phyloP scores from a whole-genome alignment of 768 basidiomycete species.

The Agrocybe praecox region DNA sequence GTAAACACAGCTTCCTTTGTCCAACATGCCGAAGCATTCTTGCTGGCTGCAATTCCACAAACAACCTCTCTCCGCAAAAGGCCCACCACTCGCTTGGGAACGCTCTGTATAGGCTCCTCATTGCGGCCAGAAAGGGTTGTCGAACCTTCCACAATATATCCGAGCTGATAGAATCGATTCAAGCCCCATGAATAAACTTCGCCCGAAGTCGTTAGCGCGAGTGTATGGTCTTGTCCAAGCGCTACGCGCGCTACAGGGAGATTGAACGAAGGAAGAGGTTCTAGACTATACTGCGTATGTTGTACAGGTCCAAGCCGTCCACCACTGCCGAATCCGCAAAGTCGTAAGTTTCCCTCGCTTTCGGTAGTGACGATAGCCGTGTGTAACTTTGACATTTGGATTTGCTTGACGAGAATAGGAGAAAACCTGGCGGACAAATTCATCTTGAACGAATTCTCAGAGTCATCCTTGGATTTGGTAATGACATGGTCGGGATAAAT shows the following conservation, averaged over 20 bases:
- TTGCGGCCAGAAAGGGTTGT: slow-evolving; percentile 36
- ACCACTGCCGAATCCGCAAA: slow-evolving; percentile 90
- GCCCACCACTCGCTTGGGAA: slow-evolving; percentile 74
- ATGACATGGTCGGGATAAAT: slow-evolving; percentile 75
- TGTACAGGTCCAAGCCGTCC: slow-evolving; percentile 78
- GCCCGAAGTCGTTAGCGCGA: slow-evolving; percentile 78
- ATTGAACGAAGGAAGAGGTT: slow-evolving; percentile 58
- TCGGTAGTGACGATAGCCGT: slow-evolving; percentile 90
- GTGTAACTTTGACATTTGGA: slow-evolving; percentile 88
- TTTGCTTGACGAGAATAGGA: slow-evolving; percentile 61
- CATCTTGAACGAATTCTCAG: slow-evolving; percentile 20
- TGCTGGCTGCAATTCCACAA: slow-evolving; percentile 83
- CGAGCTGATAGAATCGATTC: slow-evolving; percentile 87
- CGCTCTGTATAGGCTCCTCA: slow-evolving; percentile 78
- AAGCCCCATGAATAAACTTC: slow-evolving; percentile 91
- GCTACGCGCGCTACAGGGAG: slow-evolving; percentile 69
- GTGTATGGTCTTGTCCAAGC: slow-evolving; percentile 92
- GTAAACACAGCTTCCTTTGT: slow-evolving; percentile 73
- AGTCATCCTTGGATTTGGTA: slow-evolving; percentile 42
- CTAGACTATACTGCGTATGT: slow-evolving; percentile 78
- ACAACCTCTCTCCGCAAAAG: slow-evolving; percentile 79
- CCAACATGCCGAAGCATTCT: slow-evolving; percentile 89
- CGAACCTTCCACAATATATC: slow-evolving; percentile 73
- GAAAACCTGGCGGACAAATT: slow-evolving; percentile 54
- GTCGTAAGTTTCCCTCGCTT: slow-evolving; percentile 65